phyloP scores from a whole-genome alignment of 352 stramenopile genomes.

The Bremia lactucae region DNA sequence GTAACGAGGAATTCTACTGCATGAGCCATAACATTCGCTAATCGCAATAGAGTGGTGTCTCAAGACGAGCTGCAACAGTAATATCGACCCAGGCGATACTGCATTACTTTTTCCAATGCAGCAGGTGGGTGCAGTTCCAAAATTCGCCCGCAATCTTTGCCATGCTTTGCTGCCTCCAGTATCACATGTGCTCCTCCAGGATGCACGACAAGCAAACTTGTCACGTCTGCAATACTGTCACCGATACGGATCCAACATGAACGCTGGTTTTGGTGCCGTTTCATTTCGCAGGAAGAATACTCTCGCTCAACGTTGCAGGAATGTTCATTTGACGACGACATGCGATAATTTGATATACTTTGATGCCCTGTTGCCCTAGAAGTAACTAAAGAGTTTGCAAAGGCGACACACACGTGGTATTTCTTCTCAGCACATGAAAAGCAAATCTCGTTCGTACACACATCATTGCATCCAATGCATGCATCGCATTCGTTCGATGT shows the following conservation, averaged over 20 bases:
- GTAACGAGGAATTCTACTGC: neutral
- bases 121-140: conserved; percentile 41
- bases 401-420: conserved; percentile 50
- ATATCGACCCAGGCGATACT: conserved; percentile 54
- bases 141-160: conserved; percentile 43
- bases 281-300: conserved; percentile 85
- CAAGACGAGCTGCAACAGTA: conserved; percentile 44
- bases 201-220: conserved; percentile 78
- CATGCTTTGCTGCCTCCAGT: conserved; percentile 37
- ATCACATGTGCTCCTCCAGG: conserved; percentile 71
- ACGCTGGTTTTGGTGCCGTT: conserved; percentile 56
- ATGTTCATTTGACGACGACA: conserved; percentile 16
- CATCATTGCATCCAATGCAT: conserved; percentile 73
- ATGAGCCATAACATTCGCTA: neutral
- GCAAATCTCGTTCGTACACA: conserved; percentile 45
- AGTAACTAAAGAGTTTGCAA: conserved; percentile 20
- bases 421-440: conserved; percentile 74
- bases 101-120: conserved; percentile 30
- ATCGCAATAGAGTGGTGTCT: neutral
- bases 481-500: conserved; percentile 45
- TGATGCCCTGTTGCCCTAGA: conserved; percentile 20
- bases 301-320: conserved; percentile 36
- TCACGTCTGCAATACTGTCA: conserved; percentile 87
- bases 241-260: conserved; percentile 89
- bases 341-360: too few species aligned